Base-by-base conservation (phyloP, 2,329 filamentous ascomycete species). In the Stachybotrys elegans region DNA sequence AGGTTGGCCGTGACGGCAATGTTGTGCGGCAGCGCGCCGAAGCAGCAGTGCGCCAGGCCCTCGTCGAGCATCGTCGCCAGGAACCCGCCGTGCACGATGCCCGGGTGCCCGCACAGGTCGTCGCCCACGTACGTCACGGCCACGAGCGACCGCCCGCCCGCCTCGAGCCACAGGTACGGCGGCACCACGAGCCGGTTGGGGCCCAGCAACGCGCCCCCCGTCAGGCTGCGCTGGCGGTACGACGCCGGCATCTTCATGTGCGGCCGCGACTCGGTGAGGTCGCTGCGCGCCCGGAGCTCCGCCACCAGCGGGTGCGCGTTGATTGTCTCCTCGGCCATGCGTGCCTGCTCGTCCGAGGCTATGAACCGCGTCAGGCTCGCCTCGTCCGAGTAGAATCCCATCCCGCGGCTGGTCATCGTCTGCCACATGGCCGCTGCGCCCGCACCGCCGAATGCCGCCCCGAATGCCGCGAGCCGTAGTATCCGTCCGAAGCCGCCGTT, bases 21-120 rank as follows among this genome's bases (percentile, higher is more conserved):
- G 54, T 89, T 87, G 60, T 92, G 88, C 22, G 92, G 92, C 58
- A 97, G 72, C 20, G 88, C 89, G 5, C 81, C 83, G 66, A 97
- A 95, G 60, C 88, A 94, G 65, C 88, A 94, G 43, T 89, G 76
- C 23, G 87, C 92, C 35, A 97, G 71, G 0, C 88, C 89, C 65
- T 97, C 92, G 60, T 97, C 92, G 43, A 97, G 71, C 61, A 97
- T 76, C 12, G 92, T 96, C n/a, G 92, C 92, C 45, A 97, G 71
- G 51, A 95, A 70, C 0, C 92, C 92, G 41, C 92, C 92, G 62
- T 97, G 93, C 6, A 96, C 79, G 49, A 97, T 88, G 3, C 87
- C 89, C 6, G 88, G 87, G 63, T 97, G 91, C 2, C 92, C 92
- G 60, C 89, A 96, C 32, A 97, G 71, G 55, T 88, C 83, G 3